phyloP scores from a whole-genome alignment of 768 basidiomycete species.

The Russula brevipes region DNA sequence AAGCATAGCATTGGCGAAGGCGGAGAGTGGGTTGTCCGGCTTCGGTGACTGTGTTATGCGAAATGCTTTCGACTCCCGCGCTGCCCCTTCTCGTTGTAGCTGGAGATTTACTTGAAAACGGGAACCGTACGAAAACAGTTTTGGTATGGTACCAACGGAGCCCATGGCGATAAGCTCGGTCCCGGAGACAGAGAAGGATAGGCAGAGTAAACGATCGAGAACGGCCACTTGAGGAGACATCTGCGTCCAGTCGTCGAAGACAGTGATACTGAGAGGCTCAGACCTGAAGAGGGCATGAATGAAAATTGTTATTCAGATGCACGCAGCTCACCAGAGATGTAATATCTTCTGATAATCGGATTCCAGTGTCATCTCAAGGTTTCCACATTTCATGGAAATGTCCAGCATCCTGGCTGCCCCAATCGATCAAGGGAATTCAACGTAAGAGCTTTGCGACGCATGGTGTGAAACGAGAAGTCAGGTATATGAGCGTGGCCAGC shows the following conservation, averaged over 20 bases:
- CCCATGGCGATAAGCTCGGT: constrained; percentile 60
- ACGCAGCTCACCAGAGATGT: constrained; percentile 59
- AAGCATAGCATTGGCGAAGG: constrained; percentile 83
- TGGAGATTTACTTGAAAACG: constrained; percentile 72
- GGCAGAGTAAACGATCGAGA: constrained; percentile 51
- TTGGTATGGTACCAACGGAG: constrained; percentile 73
- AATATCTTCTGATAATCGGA: constrained; percentile 73
- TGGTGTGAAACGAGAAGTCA: constrained; percentile 71
- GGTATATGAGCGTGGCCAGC: constrained; percentile 65
- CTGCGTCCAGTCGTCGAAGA: constrained; percentile 78
- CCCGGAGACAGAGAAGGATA: constrained; percentile 73
- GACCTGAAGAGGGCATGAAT: constrained; percentile 42
- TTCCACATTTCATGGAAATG: constrained; percentile 67
- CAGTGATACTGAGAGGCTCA: constrained; percentile 68
- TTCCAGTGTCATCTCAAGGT: constrained; percentile 59
- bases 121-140: constrained; percentile 64
- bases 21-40: constrained; percentile 74
- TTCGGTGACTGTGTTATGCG: constrained; percentile 63
- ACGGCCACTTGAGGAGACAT: constrained; percentile 38
- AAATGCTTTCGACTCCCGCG: constrained; percentile 73
- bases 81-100: constrained; percentile 68
- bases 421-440: constrained; percentile 27
- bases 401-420: constrained; percentile 54
- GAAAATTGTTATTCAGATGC: background rate
- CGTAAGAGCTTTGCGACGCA: constrained; percentile 46